These are phyloP conservation scores for Boletellus sp. DNA, from an alignment of 1,284 basidiomycete genomes.

Conservation along the genomic window DNA sequence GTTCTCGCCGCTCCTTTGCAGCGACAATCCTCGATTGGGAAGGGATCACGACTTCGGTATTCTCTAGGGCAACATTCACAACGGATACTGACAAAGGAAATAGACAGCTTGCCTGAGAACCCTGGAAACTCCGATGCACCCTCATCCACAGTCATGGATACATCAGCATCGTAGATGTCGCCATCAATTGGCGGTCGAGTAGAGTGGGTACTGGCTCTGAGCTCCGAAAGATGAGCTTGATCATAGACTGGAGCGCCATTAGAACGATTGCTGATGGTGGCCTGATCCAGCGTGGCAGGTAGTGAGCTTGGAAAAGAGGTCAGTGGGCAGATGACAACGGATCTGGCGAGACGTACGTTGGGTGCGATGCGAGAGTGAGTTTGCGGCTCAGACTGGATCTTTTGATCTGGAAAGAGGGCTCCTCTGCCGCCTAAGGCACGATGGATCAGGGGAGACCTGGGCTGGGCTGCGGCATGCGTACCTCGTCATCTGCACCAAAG, in stretches of 20 bases:
- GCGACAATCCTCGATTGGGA: constrained; percentile 73
- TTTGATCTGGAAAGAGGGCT: constrained; percentile 70
- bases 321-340: constrained; percentile 4
- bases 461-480: constrained; percentile 33
- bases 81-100: not conserved
- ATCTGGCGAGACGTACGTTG: constrained; percentile 39
- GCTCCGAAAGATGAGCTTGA: constrained; percentile 72
- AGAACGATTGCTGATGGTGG: constrained; percentile 45
- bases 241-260: constrained; percentile 63
- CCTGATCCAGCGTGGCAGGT: constrained; percentile 49
- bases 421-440: constrained; percentile 47
- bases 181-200: constrained; percentile 44
- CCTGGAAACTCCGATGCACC: constrained; percentile 35
- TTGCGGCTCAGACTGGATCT: constrained; percentile 72
- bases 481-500: constrained; percentile 81
- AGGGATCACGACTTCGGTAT: constrained; percentile 55
- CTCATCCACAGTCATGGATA: constrained; percentile 50
- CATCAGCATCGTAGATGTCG: constrained; percentile 49
- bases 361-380: constrained; percentile 52
- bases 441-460: constrained; percentile 24
- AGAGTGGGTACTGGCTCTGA: constrained; percentile 78
- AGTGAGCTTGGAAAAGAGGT: constrained; percentile 24
- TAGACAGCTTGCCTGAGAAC: constrained; percentile 36
- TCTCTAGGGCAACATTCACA: constrained; percentile 12
- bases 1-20: constrained; percentile 78